Conservation (phyloP, 1,284 basidiomycete genomes). For the Hortiboletus rubellus region DNA sequence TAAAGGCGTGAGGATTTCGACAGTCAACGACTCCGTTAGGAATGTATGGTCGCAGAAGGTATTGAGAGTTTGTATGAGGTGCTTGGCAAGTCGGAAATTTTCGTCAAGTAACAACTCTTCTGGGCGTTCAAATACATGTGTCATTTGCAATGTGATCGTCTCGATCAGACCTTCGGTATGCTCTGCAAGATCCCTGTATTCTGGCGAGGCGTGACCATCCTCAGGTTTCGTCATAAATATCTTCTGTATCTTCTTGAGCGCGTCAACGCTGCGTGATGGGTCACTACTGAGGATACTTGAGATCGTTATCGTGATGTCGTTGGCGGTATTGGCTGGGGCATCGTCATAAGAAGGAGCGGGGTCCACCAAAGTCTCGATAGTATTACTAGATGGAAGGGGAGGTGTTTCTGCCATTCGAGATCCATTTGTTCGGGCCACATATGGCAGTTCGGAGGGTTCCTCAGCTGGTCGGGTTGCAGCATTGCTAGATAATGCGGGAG, state of each 20-base stretch:
- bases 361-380: constrained; percentile 32
- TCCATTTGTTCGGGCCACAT: constrained; percentile 27
- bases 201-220: constrained; percentile 61
- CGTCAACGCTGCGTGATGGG: constrained; percentile 84
- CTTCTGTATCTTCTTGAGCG: constrained; percentile 88
- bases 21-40: constrained; percentile 79
- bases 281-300: constrained; percentile 86
- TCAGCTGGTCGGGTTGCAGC: constrained; percentile 22
- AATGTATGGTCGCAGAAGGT: constrained; percentile 87
- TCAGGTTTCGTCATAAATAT: constrained; percentile 75
- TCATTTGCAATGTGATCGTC: constrained; percentile 86
- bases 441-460: constrained; percentile 35
- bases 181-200: constrained; percentile 77
- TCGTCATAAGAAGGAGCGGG: constrained; percentile 25
- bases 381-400: constrained; percentile 22
- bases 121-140: constrained; percentile 81
- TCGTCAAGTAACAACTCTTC: constrained; percentile 71
- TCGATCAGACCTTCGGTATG: constrained; percentile 87
- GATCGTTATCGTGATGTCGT: constrained; percentile 74
- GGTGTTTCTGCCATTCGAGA: constrained; percentile 13
- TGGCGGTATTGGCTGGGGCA: constrained; percentile 27
- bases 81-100: constrained; percentile 91
- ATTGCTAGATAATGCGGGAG: constrained; percentile 22
- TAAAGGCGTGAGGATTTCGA: constrained; percentile 76
- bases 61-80: constrained; percentile 92